Evolutionary conservation across 768 basidiomycete genomes (phyloP).

Genomic region (Pleurotus platypus): DNA sequence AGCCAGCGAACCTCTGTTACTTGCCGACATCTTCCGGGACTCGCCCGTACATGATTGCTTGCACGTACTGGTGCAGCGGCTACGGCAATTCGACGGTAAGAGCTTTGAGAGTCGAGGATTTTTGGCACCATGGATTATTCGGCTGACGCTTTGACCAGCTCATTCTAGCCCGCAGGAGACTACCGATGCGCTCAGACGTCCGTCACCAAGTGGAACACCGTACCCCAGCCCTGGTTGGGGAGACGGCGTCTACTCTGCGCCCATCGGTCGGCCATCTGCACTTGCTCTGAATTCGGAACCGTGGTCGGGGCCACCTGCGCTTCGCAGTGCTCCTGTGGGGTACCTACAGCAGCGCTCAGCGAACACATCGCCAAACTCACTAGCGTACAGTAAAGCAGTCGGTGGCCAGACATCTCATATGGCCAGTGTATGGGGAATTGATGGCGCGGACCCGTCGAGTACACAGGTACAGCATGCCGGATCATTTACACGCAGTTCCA

Average conservation of each 20-base stretch:
- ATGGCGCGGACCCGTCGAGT: background rate
- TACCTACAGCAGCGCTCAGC: background rate
- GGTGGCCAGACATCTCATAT: background rate
- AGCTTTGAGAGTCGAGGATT: background rate
- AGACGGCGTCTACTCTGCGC: background rate
- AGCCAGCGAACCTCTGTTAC: background rate
- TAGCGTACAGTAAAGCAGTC: background rate
- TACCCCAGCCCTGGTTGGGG: background rate
- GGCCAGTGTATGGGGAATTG: background rate
- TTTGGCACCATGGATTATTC: no score
- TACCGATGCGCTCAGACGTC: background rate
- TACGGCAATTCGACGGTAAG: background rate
- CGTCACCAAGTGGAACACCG: background rate
- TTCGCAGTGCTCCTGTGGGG: background rate
- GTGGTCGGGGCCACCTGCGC: background rate
- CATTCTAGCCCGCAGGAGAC: slow-evolving; percentile 2
- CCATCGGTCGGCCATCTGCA: background rate
- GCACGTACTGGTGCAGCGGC: slow-evolving; percentile 4
- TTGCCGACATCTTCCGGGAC: slow-evolving; percentile 9
- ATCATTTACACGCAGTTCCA: background rate
- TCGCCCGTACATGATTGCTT: slow-evolving; percentile 2
- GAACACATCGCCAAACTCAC: background rate
- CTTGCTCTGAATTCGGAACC: background rate
- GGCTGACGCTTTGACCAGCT: background rate
- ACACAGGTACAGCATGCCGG: background rate